A percentile compares a stretch with the other conserved stretches of the same genome.
These are phyloP conservation scores for Phialophora tarda DNA, from an alignment of 2,329 filamentous ascomycete genomes.

Conservation along the genomic window DNA sequence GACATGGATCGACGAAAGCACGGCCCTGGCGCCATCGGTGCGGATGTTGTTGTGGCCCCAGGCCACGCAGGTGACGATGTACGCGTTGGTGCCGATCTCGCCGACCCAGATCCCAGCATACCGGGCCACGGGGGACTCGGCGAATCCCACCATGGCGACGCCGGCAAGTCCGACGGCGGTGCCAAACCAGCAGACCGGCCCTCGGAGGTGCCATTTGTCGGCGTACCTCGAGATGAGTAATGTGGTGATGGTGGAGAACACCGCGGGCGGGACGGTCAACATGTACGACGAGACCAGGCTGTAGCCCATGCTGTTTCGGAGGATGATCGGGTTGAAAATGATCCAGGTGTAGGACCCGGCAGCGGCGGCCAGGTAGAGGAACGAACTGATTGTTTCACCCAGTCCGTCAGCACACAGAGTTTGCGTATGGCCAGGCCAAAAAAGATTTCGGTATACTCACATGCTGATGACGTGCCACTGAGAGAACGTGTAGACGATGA, in stretches of 20 bases:
- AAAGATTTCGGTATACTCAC: constrained; percentile 45
- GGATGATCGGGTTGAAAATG: constrained; percentile 49
- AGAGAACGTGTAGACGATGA: constrained; percentile 53
- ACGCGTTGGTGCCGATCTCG: constrained; percentile 62
- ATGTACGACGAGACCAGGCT: constrained; percentile 44
- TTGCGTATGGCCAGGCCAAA: not conserved
- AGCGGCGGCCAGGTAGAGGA: constrained; percentile 23
- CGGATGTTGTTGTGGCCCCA: constrained; percentile 45
- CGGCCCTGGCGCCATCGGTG: constrained; percentile 40
- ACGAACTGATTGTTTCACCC: not conserved
- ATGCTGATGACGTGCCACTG: constrained; percentile 58
- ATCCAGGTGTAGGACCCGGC: constrained; percentile 76
- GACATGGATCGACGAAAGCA: constrained; percentile 50
- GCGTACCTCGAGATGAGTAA: not conserved
- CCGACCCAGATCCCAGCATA: constrained; percentile 77
- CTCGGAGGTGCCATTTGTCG: constrained; percentile 5
- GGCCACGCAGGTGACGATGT: constrained; percentile 42
- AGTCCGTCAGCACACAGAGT: not conserved
- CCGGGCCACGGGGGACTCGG: constrained; percentile 55
- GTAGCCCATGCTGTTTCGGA: constrained; percentile 47
- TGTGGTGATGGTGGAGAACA: not conserved
- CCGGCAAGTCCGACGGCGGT: not conserved
- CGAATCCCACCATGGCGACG: constrained; percentile 9
- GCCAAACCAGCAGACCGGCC: not conserved
- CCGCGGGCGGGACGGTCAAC: constrained; percentile 43